Base-by-base conservation (phyloP, 2,329 filamentous ascomycete species). In the Bipolaris oryzae region DNA sequence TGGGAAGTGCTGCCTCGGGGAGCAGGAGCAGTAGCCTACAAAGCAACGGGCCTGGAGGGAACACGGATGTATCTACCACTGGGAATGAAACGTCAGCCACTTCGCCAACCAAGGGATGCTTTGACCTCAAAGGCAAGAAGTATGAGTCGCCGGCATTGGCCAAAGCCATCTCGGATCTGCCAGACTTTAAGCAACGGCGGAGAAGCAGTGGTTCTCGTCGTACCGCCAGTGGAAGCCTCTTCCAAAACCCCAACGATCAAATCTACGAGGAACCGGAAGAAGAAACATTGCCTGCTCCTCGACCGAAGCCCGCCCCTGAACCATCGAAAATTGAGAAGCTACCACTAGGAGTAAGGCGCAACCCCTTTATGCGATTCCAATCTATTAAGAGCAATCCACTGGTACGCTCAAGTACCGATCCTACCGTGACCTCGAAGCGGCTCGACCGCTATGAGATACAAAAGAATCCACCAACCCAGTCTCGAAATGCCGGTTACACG, bases 241-340 rank as follows among this genome's bases (percentile, higher is more conserved):
- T 91, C 72, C 81, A 82, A 63, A 85, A 86, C 58, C 89, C 88
- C 1, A 86, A 88, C 33, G 89, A 92, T 71, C 87, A 91, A 70
- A 93, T 97, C 58, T 97, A 92, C 82, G 93, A 97, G 74, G 94
- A 97, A 72, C 90, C 91, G 1, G 86, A 90, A 68, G 81, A 82
- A 54, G 67, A 75, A 45, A 63, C 67, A 16, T 58, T 64, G 39
- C 48, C 61, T 49, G 62, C 61, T 47, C 63, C 68, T 56, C 62
- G 63, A 50, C 68, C 70, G 33, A 67, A 69, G 15, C 68, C 49
- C 25, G 65, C 69, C 37, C 60, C 70, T 18, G 70, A 75, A 42
- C 61, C 72, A 33, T 70, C 74, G 18, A 66, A 72, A 43, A 55
- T 67, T 18, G 64, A 69, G 9, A 75, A 76, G 55, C 74, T 89